Conservation (phyloP, 805 yeast genomes). For the Hanseniaspora nectarophila region DNA sequence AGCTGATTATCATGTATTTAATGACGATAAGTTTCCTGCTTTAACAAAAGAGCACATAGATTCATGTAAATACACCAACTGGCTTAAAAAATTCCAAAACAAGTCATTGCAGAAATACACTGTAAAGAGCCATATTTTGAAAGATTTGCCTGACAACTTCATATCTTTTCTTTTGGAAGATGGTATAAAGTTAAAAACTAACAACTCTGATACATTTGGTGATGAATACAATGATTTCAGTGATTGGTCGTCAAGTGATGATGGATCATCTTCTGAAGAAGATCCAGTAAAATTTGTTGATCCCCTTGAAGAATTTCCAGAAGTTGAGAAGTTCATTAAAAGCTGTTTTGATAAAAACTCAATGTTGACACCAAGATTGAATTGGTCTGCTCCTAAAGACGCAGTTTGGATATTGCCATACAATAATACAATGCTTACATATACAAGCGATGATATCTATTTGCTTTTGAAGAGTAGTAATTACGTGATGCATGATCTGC, state of each 20-base stretch:
- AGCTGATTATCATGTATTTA: neutral
- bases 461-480: conserved; percentile 75
- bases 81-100: conserved; percentile 45
- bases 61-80: conserved; percentile 44
- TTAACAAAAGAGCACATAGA: conserved; percentile 34
- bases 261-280: conserved; percentile 20
- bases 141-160: conserved; percentile 47
- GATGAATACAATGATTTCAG: conserved; percentile 47
- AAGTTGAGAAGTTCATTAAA: conserved; percentile 45
- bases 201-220: conserved; percentile 26
- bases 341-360: conserved; percentile 36
- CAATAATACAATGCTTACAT: conserved; percentile 63
- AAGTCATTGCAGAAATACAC: neutral
- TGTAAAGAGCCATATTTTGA: conserved; percentile 33
- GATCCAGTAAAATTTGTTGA: conserved; percentile 22
- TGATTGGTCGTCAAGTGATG: conserved; percentile 53
- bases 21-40: conserved; percentile 12
- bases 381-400: conserved; percentile 96
- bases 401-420: conserved; percentile 76
- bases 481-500: conserved; percentile 74
- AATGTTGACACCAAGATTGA: conserved; percentile 61
- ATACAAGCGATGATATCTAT: conserved; percentile 61
- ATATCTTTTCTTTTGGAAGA: conserved; percentile 52
- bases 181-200: conserved; percentile 52
- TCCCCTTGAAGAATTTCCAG: conserved; percentile 43